phyloP scores from a whole-genome alignment of 305 asterid species.

The Fraxinus sp. region DNA sequence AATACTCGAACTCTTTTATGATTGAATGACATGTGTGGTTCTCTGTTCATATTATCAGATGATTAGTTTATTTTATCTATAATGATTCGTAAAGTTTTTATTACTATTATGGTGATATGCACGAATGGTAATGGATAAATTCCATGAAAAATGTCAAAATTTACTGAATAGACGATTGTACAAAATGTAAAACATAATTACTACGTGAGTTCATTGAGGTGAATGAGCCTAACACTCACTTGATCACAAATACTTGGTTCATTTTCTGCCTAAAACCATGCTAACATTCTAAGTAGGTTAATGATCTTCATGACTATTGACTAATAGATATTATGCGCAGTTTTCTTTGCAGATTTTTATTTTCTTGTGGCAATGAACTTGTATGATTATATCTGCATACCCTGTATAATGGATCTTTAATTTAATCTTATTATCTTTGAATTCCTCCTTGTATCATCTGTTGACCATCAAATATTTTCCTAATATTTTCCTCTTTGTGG shows the following conservation, averaged over 20 bases:
- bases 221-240: neutral
- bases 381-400: neutral
- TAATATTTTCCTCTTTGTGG: neutral
- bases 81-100: neutral
- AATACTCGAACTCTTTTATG: neutral
- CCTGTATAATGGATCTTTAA: neutral
- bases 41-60: neutral
- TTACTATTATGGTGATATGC: neutral
- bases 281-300: neutral
- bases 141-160: neutral
- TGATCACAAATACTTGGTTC: neutral
- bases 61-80: neutral
- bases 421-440: neutral
- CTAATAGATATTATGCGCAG: neutral
- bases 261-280: neutral
- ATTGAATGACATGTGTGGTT: neutral
- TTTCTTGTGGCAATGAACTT: neutral
- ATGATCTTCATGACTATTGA: neutral
- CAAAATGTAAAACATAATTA: neutral
- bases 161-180: neutral
- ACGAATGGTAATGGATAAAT: neutral
- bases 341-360: neutral
- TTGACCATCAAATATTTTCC: constrained; percentile 4
- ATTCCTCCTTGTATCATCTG: constrained; percentile 5
- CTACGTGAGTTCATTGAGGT: neutral